phyloP scores from a whole-genome alignment of 1,284 basidiomycete genomes.

The Tylopilus sp. region DNA sequence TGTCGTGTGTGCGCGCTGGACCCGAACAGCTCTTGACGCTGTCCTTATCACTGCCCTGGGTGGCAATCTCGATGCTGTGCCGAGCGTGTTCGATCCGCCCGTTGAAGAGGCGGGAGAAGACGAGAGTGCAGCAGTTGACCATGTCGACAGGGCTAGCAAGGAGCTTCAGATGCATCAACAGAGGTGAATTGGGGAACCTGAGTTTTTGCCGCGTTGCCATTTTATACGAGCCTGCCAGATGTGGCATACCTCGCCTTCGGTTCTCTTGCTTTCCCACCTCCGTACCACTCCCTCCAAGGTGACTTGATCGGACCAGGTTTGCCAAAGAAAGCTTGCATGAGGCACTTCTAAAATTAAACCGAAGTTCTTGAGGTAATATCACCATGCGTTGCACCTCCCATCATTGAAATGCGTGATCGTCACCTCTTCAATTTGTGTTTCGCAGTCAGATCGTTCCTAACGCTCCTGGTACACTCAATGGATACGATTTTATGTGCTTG shows the following conservation, averaged over 20 bases:
- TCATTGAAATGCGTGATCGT: conserved; percentile 36
- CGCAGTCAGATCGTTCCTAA: conserved; percentile 31
- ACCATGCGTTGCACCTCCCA: conserved; percentile 20
- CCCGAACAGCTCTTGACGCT: conserved; percentile 36
- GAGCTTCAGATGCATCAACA: conserved; percentile 28
- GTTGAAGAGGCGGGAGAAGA: conserved; percentile 22
- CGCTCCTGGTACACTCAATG: conserved; percentile 10
- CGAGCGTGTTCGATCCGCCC: conserved; percentile 21
- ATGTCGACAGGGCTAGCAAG: conserved; percentile 25
- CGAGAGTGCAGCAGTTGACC: conserved; percentile 23
- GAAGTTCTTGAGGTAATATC: conserved; percentile 34
- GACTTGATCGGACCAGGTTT: conserved; percentile 15
- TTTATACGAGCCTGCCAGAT: conserved; percentile 23
- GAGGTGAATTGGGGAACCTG: conserved; percentile 11
- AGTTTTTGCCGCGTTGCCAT: conserved; percentile 9
- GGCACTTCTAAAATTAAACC: conserved; percentile 27
- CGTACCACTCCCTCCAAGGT: conserved; percentile 13
- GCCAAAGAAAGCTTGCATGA: conserved; percentile 25
- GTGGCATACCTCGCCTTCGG: conserved; percentile 21
- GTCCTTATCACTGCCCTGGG: conserved; percentile 24
- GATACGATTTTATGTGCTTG: conserved; percentile 20
- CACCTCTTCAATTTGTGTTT: conserved; percentile 23
- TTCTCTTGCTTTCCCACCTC: conserved; percentile 12
- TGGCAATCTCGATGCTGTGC: conserved; percentile 22
- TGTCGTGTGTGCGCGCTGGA: conserved; percentile 32